Percentiles rank a stretch among this genome's conserved stretches.
Evolutionary conservation across 345 rosid species (phyloP).

Genomic region (Hibiscus syriacus): DNA sequence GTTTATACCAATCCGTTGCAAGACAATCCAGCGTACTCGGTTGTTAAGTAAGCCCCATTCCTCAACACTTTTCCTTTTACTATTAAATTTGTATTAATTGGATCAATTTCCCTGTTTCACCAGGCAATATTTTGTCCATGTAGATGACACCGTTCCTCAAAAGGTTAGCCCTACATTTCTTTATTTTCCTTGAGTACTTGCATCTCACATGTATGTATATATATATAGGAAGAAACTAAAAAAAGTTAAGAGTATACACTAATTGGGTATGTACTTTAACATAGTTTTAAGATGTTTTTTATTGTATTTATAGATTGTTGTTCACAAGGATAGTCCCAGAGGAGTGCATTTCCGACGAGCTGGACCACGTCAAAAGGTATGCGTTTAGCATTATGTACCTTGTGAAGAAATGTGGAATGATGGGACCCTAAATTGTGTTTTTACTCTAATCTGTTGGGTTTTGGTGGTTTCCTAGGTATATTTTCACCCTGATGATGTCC

Average conservation of each 20-base stretch:
- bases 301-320: constrained; percentile 42
- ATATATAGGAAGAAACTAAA: neutral
- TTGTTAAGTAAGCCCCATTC: constrained; percentile 58
- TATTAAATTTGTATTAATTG: neutral
- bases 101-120: constrained; percentile 11
- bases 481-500: constrained; percentile 69
- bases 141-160: constrained; percentile 70
- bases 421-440: neutral
- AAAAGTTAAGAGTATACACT: neutral
- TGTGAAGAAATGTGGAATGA: neutral
- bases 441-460: neutral
- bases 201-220: no score
- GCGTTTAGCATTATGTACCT: no score
- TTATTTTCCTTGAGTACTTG: no score
- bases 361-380: constrained; percentile 85
- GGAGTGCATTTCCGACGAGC: constrained; percentile 86
- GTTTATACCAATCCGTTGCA: constrained; percentile 76
- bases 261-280: neutral
- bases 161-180: constrained; percentile 44
- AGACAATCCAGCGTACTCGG: constrained; percentile 85
- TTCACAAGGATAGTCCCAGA: constrained; percentile 66
- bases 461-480: constrained; percentile 36
- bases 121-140: constrained; percentile 86
- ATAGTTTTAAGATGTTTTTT: neutral
- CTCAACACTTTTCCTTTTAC: neutral